Base-by-base conservation (phyloP, 73 alveolate species). In the Durusdinium trenchii region DNA sequence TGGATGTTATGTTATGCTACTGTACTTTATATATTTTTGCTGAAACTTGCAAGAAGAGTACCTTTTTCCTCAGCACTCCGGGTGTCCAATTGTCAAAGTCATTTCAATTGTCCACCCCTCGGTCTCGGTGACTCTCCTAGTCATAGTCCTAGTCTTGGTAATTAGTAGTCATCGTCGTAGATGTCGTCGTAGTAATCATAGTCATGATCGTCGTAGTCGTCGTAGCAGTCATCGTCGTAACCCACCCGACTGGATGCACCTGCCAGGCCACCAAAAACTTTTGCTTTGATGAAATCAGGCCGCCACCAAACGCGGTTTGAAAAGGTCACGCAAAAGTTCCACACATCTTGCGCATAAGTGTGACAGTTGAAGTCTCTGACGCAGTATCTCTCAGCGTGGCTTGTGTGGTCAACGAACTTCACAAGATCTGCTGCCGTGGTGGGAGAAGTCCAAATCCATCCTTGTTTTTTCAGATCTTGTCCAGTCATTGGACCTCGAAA, bases 401-500 rank as follows among this genome's bases (percentile, higher is more conserved):
- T 57, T 6, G 86, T 42, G 40, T 9, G 16, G 20, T 38, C 1
- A 9, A 40, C 60, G 20, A 76, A 76, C 1, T 3, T 18, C 35
- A 40, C 20, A 76, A 76, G 38, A 28, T 76, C 86, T 43, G 42
- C 20, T n/a, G 3, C 60, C 7, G 6, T n/a, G 47, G 84, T 73
- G 6, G 84, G 84, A 6, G 86, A 12, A 40, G 86, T 76, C 86
- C 86, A 76, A 42, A 76, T 42, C 86, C 86, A 76, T 7, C 86
- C 86, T 10, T 40, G 86, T 40, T 38, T 38, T 42, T 76, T n/a
- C 35, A 76, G 60, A 47, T 38, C 60, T 38, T 76, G 52, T 40
- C 86, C 86, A 42, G 12, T 38, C 38, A 76, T 38, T 10, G 86
- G 86, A 38, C 86, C 86, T 38, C 86, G n/a, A 40, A 73, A 35